Base-by-base conservation (phyloP, 2,329 filamentous ascomycete species). In the Chalara sp. region DNA sequence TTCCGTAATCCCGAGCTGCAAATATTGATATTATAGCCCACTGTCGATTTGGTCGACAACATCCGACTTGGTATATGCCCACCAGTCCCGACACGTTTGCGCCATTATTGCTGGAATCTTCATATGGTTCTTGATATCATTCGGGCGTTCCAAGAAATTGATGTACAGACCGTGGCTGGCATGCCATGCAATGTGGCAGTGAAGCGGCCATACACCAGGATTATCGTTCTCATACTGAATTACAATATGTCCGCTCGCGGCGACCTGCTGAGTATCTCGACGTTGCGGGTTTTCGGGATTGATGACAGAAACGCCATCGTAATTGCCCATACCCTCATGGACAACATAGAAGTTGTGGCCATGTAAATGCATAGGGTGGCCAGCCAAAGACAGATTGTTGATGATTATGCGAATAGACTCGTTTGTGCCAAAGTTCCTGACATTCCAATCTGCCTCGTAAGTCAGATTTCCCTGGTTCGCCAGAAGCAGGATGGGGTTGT, bases 291-390 rank as follows among this genome's bases (percentile, higher is more conserved):
- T 79, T 5, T 56, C 56, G 2, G 71, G 61, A 52, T 74, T 74
- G 60, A 61, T 59, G 43, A 73, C 61, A 3, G 53, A 49, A 1
- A 40, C 47, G 1, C 58, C 61, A 8, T 62, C 58, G 41, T 50
- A 63, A 6, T 58, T 56, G 10, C 69, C 57, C 58, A 69, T 56
- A 55, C 77, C 68, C 66, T 78, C 75, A 35, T 78, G 70, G 1
- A 89, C 72, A 44, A 89, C 68, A 61, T 81, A 83, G 71, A 88
- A 84, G 69, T 89, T 85, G 65, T 84, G 79, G 12, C 83, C 83
- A 68, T 88, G 84, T 4, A 86, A 65, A 65, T 88, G 83, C 64
- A 87, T 83, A 0, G 84, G 82, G 57, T 87, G 78, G 1, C 74
- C 73, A n/a, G 13, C 46, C 4, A 58, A 10, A 78, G 70, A 2